Evolutionary conservation across 2,329 filamentous ascomycete genomes (phyloP), one percentile per base, ranked within the genome.

Genomic region (Epichloe amarillans): DNA sequence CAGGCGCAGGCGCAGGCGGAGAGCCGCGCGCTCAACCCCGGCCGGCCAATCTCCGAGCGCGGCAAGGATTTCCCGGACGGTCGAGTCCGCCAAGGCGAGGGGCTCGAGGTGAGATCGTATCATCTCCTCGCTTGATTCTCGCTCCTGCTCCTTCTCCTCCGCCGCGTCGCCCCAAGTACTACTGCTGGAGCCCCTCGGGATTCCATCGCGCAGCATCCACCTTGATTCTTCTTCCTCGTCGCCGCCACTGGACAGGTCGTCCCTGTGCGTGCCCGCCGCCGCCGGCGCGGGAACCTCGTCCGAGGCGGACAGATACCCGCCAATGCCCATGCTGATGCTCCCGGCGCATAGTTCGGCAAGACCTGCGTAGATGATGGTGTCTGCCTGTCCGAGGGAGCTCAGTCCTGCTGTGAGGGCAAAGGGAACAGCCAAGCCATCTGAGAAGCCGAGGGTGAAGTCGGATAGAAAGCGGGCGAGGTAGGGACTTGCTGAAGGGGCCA

Each of bases 381-480:
- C 74, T 14, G 78, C 76, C 50, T 75, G 71, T 3, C 79, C 80
- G 5, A 84, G 68, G 3, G 75, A 76, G 19, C 76, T 78, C 4
- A 88, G 71, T 3, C 84, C 84, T 1, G 84, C 83, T 0, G 83
- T 87, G 17, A 88, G 69, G 17, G 85, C 84, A 60, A 88, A 88
- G 0, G 84, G 84, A 0, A 88, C 84, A 0, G 84, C 88, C 53
- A 88, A 69, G 12, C 84, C 84, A 66, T 88, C 84, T 0, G 84
- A 80, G 55, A 88, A 80, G 21, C 84, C 84, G 53, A 88, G 78
- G 1, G 84, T 88, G 52, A 83, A 79, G 65, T 87, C 82, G 39
- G 76, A 73, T 12, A 82, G 65, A 54, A 81, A 72, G 12, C 67
- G 67, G 1, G 63, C 59, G 17, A 67, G 56, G 1, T 55, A 55